Percentiles rank a stretch among this genome's conserved stretches.
Evolutionary conservation across 257 asterid species (phyloP).

Genomic region (Ophiorrhiza pumila): DNA sequence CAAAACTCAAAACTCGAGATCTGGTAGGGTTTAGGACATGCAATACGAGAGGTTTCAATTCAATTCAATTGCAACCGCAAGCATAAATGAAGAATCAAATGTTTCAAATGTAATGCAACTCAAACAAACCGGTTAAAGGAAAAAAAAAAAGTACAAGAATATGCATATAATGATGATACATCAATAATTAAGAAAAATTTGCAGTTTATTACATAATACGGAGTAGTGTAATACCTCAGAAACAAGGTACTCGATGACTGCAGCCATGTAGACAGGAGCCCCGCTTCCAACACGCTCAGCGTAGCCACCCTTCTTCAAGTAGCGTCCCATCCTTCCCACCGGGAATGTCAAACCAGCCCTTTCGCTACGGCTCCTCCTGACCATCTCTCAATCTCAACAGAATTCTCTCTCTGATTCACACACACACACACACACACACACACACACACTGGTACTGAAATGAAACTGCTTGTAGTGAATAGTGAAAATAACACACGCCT

Average conservation of each 20-base stretch:
- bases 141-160: too few relatives aligned
- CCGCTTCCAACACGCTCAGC: conserved; percentile 28
- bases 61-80: too few relatives aligned
- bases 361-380: conserved; percentile 20
- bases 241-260: conserved; percentile 32
- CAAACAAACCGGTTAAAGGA: neutral
- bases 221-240: conserved; percentile 27
- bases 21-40: too few relatives aligned
- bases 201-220: too few relatives aligned
- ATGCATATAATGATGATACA: too few relatives aligned
- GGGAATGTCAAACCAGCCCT: conserved; percentile 37
- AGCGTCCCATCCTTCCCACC: conserved; percentile 37
- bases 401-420: neutral
- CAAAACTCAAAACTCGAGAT: too few relatives aligned
- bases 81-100: neutral
- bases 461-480: neutral
- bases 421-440: too few relatives aligned
- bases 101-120: neutral
- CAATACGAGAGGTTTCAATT: too few relatives aligned
- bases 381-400: conserved; percentile 19
- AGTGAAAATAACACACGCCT: neutral
- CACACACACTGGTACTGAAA: too few relatives aligned
- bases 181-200: too few relatives aligned
- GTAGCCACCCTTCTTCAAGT: conserved; percentile 31
- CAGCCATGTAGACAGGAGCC: conserved; percentile 35